phyloP scores from a whole-genome alignment of 345 rosid genomes.

The Acer saccharum region DNA sequence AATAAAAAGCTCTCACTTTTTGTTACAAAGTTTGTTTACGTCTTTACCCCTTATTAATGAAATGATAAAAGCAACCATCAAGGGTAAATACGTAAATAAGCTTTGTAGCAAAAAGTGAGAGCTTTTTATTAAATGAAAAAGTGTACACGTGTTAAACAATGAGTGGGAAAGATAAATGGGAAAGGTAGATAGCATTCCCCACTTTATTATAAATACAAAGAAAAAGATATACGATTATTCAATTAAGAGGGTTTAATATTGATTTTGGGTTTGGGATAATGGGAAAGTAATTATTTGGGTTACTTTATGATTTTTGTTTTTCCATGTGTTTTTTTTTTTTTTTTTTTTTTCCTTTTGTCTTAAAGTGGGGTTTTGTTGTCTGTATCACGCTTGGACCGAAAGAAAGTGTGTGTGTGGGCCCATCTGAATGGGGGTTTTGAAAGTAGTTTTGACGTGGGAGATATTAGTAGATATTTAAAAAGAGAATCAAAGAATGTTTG shows the following conservation, averaged over 20 bases:
- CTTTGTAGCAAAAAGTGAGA: too few relatives aligned
- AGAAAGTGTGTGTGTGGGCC: background rate
- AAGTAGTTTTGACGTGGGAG: background rate
- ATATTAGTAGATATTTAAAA: background rate
- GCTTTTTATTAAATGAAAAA: too few relatives aligned
- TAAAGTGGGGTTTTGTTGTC: conserved; percentile 8
- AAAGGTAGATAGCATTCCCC: too few relatives aligned
- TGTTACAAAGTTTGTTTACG: too few relatives aligned
- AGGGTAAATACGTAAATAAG: too few relatives aligned
- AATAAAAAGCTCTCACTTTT: too few relatives aligned
- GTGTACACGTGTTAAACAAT: too few relatives aligned
- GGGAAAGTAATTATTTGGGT: conserved; percentile 16
- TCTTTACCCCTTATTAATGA: too few relatives aligned
- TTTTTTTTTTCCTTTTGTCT: background rate
- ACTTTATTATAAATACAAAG: too few relatives aligned
- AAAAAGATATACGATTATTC: too few relatives aligned
- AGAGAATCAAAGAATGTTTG: background rate
- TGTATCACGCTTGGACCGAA: background rate
- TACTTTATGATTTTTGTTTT: background rate
- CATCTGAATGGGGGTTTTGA: background rate
- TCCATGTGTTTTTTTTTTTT: background rate
- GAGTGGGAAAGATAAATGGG: too few relatives aligned
- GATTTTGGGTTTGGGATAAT: background rate
- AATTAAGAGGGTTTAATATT: background rate
- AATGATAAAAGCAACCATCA: too few relatives aligned